Percentiles rank a stretch among this genome's conserved stretches.
Conservation (phyloP, 164 flowering plant genomes). For the Magnolia changhungtana region DNA sequence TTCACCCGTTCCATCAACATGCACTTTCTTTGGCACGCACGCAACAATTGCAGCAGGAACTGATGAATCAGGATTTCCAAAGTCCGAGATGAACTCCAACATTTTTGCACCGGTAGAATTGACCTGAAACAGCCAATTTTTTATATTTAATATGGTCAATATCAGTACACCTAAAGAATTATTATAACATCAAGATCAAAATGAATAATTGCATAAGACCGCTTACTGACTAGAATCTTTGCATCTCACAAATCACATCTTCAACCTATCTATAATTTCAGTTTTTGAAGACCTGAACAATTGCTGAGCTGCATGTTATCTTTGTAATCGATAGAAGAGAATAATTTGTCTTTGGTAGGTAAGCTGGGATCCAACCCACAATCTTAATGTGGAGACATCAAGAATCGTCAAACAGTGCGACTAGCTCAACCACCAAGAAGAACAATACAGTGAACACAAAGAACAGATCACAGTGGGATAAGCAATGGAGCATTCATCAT, state of each 20-base stretch:
- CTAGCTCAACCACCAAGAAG: neutral
- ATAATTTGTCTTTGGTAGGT: too few relatives aligned
- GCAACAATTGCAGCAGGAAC: slow-evolving; percentile 97
- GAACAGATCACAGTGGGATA: neutral
- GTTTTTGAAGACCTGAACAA: too few relatives aligned
- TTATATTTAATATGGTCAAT: neutral
- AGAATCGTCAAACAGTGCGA: too few relatives aligned
- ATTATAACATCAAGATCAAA: neutral
- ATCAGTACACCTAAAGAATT: neutral
- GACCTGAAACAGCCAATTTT: slow-evolving; percentile 42
- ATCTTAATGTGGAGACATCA: too few relatives aligned
- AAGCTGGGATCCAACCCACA: too few relatives aligned
- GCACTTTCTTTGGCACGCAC: slow-evolving; percentile 88
- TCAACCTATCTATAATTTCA: too few relatives aligned
- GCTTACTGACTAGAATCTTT: too few relatives aligned
- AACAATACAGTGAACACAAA: neutral
- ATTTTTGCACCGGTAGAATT: slow-evolving; percentile 80
- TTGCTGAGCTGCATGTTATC: too few relatives aligned
- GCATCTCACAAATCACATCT: too few relatives aligned
- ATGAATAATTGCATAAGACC: too few relatives aligned
- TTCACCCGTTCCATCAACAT: slow-evolving; percentile 82
- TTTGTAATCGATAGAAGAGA: too few relatives aligned
- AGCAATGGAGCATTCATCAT: neutral
- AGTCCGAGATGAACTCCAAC: slow-evolving; percentile 84
- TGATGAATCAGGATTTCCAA: slow-evolving; percentile 84